A percentile compares a stretch with the other conserved stretches of the same genome.
These are phyloP conservation scores for Candida verbasci DNA, from an alignment of 805 yeast species.

Conservation along the genomic window DNA sequence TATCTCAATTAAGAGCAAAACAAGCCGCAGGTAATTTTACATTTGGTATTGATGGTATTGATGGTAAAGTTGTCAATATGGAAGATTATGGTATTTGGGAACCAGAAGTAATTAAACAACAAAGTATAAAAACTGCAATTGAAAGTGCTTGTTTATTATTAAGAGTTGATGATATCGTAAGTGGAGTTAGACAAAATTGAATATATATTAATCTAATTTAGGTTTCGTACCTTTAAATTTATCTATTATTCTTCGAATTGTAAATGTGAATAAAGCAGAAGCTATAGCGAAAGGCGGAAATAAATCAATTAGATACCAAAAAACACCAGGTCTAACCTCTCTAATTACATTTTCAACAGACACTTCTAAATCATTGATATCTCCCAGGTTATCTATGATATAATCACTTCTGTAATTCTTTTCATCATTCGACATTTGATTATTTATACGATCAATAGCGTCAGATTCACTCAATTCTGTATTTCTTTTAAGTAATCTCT, in stretches of 20 bases:
- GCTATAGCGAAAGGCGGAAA: slow-evolving; percentile 24
- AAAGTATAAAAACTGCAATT: slow-evolving; percentile 94
- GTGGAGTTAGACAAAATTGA: slow-evolving; percentile 79
- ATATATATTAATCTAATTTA: no score
- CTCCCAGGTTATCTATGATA: slow-evolving; percentile 57
- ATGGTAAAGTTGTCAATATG: slow-evolving; percentile 94
- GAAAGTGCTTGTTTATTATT: slow-evolving; percentile 93
- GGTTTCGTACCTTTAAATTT: slow-evolving; percentile 10
- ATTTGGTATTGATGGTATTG: slow-evolving; percentile 92
- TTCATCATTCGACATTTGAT: slow-evolving; percentile 67
- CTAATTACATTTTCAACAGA: slow-evolving; percentile 18
- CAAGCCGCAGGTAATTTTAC: slow-evolving; percentile 88
- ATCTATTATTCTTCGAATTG: slow-evolving; percentile 16
- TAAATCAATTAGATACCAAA: slow-evolving; percentile 18
- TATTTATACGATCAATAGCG: slow-evolving; percentile 63
- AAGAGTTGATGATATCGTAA: slow-evolving; percentile 96
- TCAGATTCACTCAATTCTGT: slow-evolving; percentile 61
- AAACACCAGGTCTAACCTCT: slow-evolving; percentile 21
- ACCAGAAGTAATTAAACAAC: slow-evolving; percentile 97
- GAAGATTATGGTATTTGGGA: slow-evolving; percentile 96
- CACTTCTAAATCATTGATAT: slow-evolving; percentile 18
- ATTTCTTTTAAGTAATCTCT: slow-evolving; percentile 64
- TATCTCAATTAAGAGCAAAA: slow-evolving; percentile 90
- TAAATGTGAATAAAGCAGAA: slow-evolving; percentile 19
- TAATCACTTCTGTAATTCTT: slow-evolving; percentile 59